A percentile compares a stretch with the other conserved stretches of the same genome.
phyloP scores from a whole-genome alignment of 2,329 filamentous ascomycete genomes.

The Penicillium sp. region DNA sequence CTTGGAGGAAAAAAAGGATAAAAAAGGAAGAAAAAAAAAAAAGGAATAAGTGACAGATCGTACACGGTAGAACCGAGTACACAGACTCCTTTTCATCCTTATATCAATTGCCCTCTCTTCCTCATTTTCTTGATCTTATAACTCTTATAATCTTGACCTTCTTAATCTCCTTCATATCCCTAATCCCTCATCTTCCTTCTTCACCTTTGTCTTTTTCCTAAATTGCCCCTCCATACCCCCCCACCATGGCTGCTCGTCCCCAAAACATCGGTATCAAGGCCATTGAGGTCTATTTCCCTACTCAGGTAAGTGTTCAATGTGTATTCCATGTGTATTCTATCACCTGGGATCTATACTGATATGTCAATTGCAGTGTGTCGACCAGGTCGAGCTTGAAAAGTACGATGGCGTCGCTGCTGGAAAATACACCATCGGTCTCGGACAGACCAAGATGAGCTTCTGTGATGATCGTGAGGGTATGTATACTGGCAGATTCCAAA shows the following conservation, averaged over 20 bases:
- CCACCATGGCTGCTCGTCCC: slow-evolving; percentile 62
- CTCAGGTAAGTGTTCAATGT: slow-evolving; percentile 57
- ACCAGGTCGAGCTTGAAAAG: slow-evolving; percentile 73
- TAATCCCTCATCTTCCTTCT: not conserved
- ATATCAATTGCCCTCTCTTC: slow-evolving; percentile 12
- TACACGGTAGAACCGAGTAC: slow-evolving; percentile 25
- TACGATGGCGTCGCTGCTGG: slow-evolving; percentile 73
- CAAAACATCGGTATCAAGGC: slow-evolving; percentile 88
- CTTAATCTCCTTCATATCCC: not conserved
- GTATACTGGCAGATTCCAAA: slow-evolving; percentile 14
- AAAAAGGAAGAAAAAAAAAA: not conserved
- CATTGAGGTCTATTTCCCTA: slow-evolving; percentile 83
- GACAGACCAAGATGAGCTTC: slow-evolving; percentile 87
- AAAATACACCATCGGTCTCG: slow-evolving; percentile 85
- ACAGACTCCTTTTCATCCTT: slow-evolving; percentile 6
- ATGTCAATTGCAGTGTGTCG: slow-evolving; percentile 57
- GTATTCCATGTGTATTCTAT: not conserved
- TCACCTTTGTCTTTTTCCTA: not conserved
- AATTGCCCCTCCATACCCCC: slow-evolving; percentile 12
- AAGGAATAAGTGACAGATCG: slow-evolving; percentile 21
- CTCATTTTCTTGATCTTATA: not conserved
- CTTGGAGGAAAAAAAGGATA: not conserved
- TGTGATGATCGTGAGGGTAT: slow-evolving; percentile 80
- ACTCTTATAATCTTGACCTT: slow-evolving; percentile 1
- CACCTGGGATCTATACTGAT: not conserved